Evolutionary conservation across 2,329 filamentous ascomycete species (phyloP).

Genomic region (Fusarium irregulare): DNA sequence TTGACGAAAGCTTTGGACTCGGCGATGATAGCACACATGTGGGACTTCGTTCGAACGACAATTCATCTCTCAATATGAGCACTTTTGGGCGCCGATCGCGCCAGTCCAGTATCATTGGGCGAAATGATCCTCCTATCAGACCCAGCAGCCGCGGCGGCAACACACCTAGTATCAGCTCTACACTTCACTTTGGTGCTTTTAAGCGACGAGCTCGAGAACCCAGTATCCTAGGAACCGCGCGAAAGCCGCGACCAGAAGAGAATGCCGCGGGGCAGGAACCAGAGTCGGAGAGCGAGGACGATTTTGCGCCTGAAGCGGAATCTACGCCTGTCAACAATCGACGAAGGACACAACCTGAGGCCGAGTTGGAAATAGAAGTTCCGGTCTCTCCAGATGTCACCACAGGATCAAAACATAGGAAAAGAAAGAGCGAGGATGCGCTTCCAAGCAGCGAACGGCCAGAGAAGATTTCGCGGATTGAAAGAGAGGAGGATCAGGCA

Average conservation of each 20-base stretch:
- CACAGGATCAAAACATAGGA: conserved; percentile 56
- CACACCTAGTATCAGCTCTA: conserved; percentile 61
- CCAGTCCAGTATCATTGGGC: conserved; percentile 63
- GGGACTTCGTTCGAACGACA: conserved; percentile 55
- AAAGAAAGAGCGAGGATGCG: conserved; percentile 66
- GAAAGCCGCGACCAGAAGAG: conserved; percentile 55
- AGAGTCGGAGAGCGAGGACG: conserved; percentile 58
- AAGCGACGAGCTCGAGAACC: conserved; percentile 68
- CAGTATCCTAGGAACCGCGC: conserved; percentile 68
- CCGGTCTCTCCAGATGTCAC: conserved; percentile 45
- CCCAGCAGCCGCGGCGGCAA: conserved; percentile 63
- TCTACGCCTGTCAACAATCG: conserved; percentile 70
- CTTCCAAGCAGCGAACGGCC: conserved; percentile 53
- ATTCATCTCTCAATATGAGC: conserved; percentile 60
- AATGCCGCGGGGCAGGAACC: conserved; percentile 47
- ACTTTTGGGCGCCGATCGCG: conserved; percentile 60
- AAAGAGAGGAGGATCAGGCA: conserved; percentile 31
- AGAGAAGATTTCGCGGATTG: conserved; percentile 51
- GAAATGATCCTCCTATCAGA: conserved; percentile 63
- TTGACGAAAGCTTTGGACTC: conserved; percentile 58
- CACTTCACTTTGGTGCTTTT: conserved; percentile 68
- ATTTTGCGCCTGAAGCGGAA: conserved; percentile 73
- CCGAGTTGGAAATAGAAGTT: conserved; percentile 32
- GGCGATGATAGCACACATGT: conserved; percentile 53
- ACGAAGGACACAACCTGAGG: conserved; percentile 52